Evolutionary conservation across 805 yeast species (phyloP).

Genomic region (Maudiozyma barnettii): DNA sequence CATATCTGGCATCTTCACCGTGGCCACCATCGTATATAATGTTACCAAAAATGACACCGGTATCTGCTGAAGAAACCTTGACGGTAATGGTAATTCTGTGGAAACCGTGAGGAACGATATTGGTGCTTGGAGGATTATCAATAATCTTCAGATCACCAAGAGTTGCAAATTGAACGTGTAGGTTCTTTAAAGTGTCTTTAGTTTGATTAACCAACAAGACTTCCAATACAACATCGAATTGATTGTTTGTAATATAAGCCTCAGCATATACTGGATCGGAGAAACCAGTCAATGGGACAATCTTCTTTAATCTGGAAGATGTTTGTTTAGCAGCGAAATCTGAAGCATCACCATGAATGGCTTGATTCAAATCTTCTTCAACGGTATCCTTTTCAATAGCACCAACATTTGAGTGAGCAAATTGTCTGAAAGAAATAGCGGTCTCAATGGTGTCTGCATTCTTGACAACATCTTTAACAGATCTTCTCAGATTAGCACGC

Average conservation of each 20-base stretch:
- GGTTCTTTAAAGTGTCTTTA: constrained; percentile 75
- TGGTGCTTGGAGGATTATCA: constrained; percentile 81
- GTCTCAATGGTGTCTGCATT: constrained; percentile 74
- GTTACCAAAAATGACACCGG: constrained; percentile 96
- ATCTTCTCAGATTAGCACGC: constrained; percentile 44
- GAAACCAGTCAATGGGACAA: constrained; percentile 93
- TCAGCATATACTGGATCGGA: constrained; percentile 98
- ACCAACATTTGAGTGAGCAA: constrained; percentile 39
- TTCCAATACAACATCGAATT: constrained; percentile 90
- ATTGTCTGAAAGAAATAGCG: constrained; percentile 68
- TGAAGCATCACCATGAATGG: constrained; percentile 33
- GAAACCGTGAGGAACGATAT: constrained; percentile 96
- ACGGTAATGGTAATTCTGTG: constrained; percentile 80
- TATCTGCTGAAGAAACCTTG: constrained; percentile 93
- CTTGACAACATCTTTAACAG: constrained; percentile 48
- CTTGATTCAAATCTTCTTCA: constrained; percentile 52
- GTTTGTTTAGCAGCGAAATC: constrained; percentile 46
- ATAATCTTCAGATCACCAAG: constrained; percentile 92
- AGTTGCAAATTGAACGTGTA: constrained; percentile 91
- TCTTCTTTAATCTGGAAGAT: constrained; percentile 74
- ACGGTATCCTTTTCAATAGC: constrained; percentile 34
- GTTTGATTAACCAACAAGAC: constrained; percentile 94
- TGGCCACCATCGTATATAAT: constrained; percentile 94
- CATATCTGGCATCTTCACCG: constrained; percentile 80
- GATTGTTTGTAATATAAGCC: constrained; percentile 92